These are phyloP conservation scores for Neonectria magnoliae DNA, from an alignment of 2,329 filamentous ascomycete genomes.

Conservation along the genomic window DNA sequence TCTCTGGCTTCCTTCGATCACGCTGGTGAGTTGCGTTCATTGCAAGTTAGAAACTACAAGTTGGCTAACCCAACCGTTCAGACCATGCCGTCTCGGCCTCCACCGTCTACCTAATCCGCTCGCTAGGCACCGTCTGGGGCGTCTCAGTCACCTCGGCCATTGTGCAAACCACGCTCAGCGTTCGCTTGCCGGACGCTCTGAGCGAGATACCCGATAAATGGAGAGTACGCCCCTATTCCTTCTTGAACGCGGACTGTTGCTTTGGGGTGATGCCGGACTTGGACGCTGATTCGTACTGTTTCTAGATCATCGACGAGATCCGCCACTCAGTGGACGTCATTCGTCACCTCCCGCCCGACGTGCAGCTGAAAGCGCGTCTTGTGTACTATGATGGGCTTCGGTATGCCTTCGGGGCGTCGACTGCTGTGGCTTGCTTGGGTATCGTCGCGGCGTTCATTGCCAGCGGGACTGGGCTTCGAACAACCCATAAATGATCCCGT, in stretches of 20 bases:
- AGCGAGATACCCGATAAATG: constrained; percentile 66
- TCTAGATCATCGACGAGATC: constrained; percentile 68
- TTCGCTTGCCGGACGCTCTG: constrained; percentile 63
- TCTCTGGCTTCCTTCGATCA: constrained; percentile 71
- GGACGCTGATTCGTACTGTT: constrained; percentile 29
- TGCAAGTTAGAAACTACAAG: fast-evolving
- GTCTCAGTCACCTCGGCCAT: constrained; percentile 71
- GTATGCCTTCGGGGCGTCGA: constrained; percentile 66
- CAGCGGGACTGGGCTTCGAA: constrained; percentile 45
- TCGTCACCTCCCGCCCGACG: constrained; percentile 62
- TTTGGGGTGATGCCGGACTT: constrained; percentile 3
- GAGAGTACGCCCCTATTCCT: constrained; percentile 56
- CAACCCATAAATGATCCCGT: constrained; percentile 31
- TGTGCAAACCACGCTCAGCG: constrained; percentile 68
- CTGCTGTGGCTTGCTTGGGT: constrained; percentile 60
- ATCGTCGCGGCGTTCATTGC: constrained; percentile 45
- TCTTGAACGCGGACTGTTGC: constrained; percentile 24
- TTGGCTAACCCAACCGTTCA: constrained; percentile 37
- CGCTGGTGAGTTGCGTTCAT: constrained; percentile 54
- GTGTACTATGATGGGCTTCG: constrained; percentile 70
- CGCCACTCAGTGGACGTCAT: constrained; percentile 69
- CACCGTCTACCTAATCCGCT: constrained; percentile 71
- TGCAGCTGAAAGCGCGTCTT: constrained; percentile 64
- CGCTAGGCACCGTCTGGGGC: constrained; percentile 71
- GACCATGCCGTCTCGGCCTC: constrained; percentile 72